Evolutionary conservation across 805 yeast genomes (phyloP).

Genomic region (Naumovozyma dairenensis): DNA sequence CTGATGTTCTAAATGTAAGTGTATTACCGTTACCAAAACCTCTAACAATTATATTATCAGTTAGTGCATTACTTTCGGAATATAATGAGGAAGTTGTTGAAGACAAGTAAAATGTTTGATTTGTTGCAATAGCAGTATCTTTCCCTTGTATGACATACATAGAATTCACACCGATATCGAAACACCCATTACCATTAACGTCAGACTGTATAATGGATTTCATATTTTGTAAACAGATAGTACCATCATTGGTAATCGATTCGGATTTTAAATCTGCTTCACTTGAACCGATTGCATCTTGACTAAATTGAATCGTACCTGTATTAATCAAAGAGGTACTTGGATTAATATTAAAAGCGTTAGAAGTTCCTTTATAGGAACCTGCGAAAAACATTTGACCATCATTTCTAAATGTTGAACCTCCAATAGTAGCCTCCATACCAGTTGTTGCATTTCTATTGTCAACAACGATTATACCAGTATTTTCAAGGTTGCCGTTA

Average conservation of each 20-base stretch:
- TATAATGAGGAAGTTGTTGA: slow-evolving; percentile 7
- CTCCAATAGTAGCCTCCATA: slow-evolving; percentile 5
- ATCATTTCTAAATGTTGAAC: slow-evolving; percentile 4
- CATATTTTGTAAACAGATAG: slow-evolving; percentile 7
- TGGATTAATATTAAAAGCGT: slow-evolving; percentile 5
- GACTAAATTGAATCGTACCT: slow-evolving; percentile 8
- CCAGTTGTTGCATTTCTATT: slow-evolving; percentile 6
- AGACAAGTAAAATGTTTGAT: slow-evolving; percentile 9
- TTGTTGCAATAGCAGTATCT: slow-evolving; percentile 1
- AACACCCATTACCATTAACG: slow-evolving; percentile 11
- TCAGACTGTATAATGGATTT: slow-evolving; percentile 3
- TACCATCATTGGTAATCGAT: slow-evolving; percentile 8
- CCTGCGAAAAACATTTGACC: slow-evolving; percentile 10
- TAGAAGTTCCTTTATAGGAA: slow-evolving; percentile 4
- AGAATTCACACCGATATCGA: slow-evolving; percentile 7
- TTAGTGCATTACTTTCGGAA: slow-evolving; percentile 5
- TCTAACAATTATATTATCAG: slow-evolving; percentile 5
- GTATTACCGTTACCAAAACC: slow-evolving; percentile 8
- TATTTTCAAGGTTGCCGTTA: slow-evolving; percentile 5
- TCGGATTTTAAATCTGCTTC: slow-evolving; percentile 1
- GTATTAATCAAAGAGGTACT: slow-evolving; percentile 3
- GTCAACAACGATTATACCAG: slow-evolving; percentile 9
- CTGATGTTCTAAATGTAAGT: slow-evolving; percentile 5
- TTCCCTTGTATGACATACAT: slow-evolving; percentile 4
- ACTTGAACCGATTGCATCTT: slow-evolving; percentile 2